These are phyloP conservation scores for Acanthamoeba castellanii DNA, from an alignment of 208 protist genomes.

Conservation along the genomic window DNA sequence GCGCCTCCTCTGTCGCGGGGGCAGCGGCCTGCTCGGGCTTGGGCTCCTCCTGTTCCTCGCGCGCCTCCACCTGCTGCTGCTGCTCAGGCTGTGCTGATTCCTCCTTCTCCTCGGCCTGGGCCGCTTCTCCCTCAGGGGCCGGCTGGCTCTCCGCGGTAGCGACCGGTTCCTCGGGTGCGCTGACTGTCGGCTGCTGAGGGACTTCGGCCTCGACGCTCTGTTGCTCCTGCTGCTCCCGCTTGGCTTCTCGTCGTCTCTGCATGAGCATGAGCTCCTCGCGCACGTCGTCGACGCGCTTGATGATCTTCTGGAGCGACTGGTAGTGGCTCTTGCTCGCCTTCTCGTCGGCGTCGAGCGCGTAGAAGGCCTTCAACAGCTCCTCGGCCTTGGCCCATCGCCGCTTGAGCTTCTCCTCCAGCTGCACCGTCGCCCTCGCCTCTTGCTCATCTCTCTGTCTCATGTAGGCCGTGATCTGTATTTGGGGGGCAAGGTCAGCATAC, in stretches of 20 bases:
- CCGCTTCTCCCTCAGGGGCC: too few species aligned
- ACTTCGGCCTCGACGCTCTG: too few species aligned
- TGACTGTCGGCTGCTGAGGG: too few species aligned
- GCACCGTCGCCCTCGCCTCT: not conserved
- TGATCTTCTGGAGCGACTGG: not conserved
- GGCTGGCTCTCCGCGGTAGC: not conserved
- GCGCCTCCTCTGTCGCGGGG: not conserved
- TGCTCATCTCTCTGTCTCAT: not conserved
- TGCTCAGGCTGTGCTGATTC: not conserved
- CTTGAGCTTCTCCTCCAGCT: constrained; percentile 45
- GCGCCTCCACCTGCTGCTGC: too few species aligned
- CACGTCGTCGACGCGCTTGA: not conserved
- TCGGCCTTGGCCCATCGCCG: not conserved
- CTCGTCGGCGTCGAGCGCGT: not conserved
- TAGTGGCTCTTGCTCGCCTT: not conserved
- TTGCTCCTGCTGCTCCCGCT: not conserved
- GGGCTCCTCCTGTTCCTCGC: not conserved
- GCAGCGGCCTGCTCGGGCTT: not conserved
- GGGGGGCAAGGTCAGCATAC: too few species aligned
- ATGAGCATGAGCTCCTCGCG: not conserved
- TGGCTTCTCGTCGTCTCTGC: not conserved
- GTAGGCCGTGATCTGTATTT: not conserved
- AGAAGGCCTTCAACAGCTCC: not conserved
- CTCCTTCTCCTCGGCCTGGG: too few species aligned
- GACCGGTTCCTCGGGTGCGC: not conserved